These are phyloP conservation scores for Coemansia sp. DNA, from an alignment of 192 early-diverging fungal species.

Conservation along the genomic window DNA sequence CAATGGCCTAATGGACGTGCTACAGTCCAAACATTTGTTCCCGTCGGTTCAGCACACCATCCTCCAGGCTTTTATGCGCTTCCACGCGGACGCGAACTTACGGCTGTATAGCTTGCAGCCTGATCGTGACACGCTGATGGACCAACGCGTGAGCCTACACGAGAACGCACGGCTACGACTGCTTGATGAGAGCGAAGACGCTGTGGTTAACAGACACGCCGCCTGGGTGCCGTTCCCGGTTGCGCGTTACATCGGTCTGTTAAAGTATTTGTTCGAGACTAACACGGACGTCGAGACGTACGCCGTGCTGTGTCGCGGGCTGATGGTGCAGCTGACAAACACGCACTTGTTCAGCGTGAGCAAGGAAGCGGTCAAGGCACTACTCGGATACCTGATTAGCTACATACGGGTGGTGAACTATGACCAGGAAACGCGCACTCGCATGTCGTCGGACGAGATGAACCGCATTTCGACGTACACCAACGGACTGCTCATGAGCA, in stretches of 20 bases:
- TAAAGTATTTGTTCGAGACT: slow-evolving; percentile 62
- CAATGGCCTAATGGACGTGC: slow-evolving; percentile 28
- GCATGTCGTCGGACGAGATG: slow-evolving; percentile 20
- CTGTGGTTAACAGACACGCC: background rate
- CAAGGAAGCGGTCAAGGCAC: slow-evolving; percentile 50
- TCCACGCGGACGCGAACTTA: slow-evolving; percentile 41
- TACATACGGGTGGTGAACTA: slow-evolving; percentile 53
- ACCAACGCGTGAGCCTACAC: slow-evolving; percentile 48
- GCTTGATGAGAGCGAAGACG: background rate
- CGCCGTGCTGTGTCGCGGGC: slow-evolving; percentile 61
- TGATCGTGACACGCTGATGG: slow-evolving; percentile 40
- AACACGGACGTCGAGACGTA: slow-evolving; percentile 72
- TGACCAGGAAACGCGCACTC: slow-evolving; percentile 18
- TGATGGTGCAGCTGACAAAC: slow-evolving; percentile 71
- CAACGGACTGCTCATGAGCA: slow-evolving; percentile 29
- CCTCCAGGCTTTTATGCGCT: slow-evolving; percentile 28
- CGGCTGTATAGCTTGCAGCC: slow-evolving; percentile 37
- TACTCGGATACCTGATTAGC: slow-evolving; percentile 65
- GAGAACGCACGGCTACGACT: slow-evolving; percentile 42
- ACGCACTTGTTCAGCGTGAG: slow-evolving; percentile 70
- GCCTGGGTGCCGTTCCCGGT: slow-evolving; percentile 51
- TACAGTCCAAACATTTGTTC: slow-evolving; percentile 36
- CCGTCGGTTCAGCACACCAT: slow-evolving; percentile 39
- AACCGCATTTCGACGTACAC: slow-evolving; percentile 15
- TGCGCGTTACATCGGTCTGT: slow-evolving; percentile 55